A percentile compares a stretch with the other conserved stretches of the same genome.
phyloP scores from a whole-genome alignment of 1,284 basidiomycete species.

The Phenoliferia sp. region DNA sequence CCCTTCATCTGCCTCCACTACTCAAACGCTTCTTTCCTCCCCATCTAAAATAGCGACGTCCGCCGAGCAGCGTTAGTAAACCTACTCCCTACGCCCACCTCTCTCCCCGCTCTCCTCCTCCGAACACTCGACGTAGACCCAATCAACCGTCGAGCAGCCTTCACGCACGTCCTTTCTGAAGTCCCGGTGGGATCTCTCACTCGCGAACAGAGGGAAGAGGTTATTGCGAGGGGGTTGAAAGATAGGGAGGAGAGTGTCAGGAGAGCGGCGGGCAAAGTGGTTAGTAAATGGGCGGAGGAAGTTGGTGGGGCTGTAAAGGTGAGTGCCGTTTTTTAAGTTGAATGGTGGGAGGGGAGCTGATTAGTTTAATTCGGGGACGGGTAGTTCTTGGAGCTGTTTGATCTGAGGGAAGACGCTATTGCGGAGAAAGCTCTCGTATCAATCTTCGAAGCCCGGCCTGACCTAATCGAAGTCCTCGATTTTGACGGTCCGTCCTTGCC shows the following conservation, averaged over 20 bases:
- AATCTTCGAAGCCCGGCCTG: slow-evolving; percentile 58
- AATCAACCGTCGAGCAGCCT: slow-evolving; percentile 74
- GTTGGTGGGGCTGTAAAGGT: slow-evolving; percentile 4
- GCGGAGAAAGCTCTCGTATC: slow-evolving; percentile 64
- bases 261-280: slow-evolving; percentile 68
- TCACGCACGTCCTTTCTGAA: slow-evolving; percentile 56
- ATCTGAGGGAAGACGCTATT: slow-evolving; percentile 56
- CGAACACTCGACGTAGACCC: slow-evolving; percentile 83
- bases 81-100: slow-evolving; percentile 59
- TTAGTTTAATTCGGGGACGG: slow-evolving; percentile 23
- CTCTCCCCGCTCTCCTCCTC: slow-evolving; percentile 65
- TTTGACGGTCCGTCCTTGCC: slow-evolving; percentile 58
- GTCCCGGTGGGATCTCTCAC: slow-evolving; percentile 62
- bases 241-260: slow-evolving; percentile 82
- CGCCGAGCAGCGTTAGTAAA: slow-evolving; percentile 80
- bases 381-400: slow-evolving; percentile 60
- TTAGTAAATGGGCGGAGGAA: slow-evolving; percentile 60
- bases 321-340: not conserved
- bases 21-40: not conserved
- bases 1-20: too few relatives aligned
- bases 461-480: slow-evolving; percentile 60
- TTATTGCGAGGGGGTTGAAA: slow-evolving; percentile 75
- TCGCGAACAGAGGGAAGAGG: slow-evolving; percentile 69
- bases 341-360: not conserved
- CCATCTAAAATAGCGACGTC: slow-evolving; percentile 62